Evolutionary conservation across 2,329 filamentous ascomycete genomes (phyloP).

Genomic region (Calcarisporium arbuscula): DNA sequence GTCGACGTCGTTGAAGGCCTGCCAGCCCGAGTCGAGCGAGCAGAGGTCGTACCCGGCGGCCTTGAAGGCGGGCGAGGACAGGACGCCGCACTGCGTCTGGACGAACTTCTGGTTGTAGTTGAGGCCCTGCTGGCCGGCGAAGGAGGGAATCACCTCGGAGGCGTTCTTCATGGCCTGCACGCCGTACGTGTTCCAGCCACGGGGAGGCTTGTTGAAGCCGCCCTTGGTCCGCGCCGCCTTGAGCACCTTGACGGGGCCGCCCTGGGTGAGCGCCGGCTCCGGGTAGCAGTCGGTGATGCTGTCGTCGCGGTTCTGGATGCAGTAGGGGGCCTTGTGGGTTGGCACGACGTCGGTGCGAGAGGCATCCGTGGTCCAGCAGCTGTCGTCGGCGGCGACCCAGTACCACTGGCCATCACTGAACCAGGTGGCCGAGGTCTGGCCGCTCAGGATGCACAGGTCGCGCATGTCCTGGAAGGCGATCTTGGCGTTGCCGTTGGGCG

Average conservation of each 20-base stretch:
- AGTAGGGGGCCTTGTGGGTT: constrained; percentile 5
- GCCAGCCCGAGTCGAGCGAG: constrained; percentile 22
- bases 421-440: constrained; percentile 2
- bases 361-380: not conserved
- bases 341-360: constrained; percentile 1
- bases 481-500: constrained; percentile 2
- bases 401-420: constrained; percentile 6
- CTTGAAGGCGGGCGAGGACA: constrained; percentile 5
- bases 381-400: constrained; percentile 2
- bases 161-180: constrained; percentile 5
- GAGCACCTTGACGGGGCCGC: constrained; percentile 1
- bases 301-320: constrained; percentile 3
- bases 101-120: constrained; percentile 8
- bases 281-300: constrained; percentile 3
- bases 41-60: constrained; percentile 8
- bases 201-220: constrained; percentile 5
- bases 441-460: constrained; percentile 4
- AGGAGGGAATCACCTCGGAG: constrained; percentile 4
- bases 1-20: constrained; percentile 8
- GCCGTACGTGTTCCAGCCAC: constrained; percentile 5
- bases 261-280: not conserved
- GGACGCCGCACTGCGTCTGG: constrained; percentile 9
- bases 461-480: constrained; percentile 4
- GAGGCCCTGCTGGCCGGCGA: constrained; percentile 7
- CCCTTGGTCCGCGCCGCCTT: constrained; percentile 2